Base-by-base conservation (phyloP, 768 basidiomycete genomes). In the Termitomyces sp. region DNA sequence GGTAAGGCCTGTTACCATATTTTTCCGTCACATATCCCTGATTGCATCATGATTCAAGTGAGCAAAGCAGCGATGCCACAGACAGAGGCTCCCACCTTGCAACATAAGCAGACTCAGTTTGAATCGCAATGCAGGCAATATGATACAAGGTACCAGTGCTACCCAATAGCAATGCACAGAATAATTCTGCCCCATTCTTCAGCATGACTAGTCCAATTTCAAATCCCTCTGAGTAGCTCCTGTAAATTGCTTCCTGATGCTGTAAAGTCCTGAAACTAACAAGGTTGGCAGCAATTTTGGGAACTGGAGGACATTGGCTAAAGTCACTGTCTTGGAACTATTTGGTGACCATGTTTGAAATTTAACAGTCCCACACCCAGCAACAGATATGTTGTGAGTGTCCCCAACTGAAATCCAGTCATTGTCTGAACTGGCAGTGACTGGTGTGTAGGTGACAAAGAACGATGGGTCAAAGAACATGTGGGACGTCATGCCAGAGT, bases 371-470 rank as follows among this genome's bases (percentile, higher is more conserved):
- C 53, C 53, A 35, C 9, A 9, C 44, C 43, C 34, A 17, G 10
- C 53, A 25, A 54, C 23, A n/a, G 53, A 44, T 54, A 54, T n/a
- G 23, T 44, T 25, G 21, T 12, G n/a, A 10, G 53, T 3, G 9
- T 54, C 44, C 37, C 53, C 53, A 7, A 54, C 43, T 54, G 34
- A 45, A 38, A 54, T 54, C 32, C 17, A 54, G 53, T 54, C 23
- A n/a, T 54, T 21, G 17, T 46, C 23, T 25, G 34, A 54, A 11
- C 4, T 8, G 35, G 34, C 31, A 23, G 52, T 53, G 7, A 44
- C 14, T 0, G 31, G 29, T 3, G 3, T 43, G 7, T 53, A 44
- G 0, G 0, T 35, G 12, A n/a, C 8, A 10, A 53, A 53, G 37
- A 42, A 53, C 5, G 31, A 53, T 3, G 4, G 16, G 19, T 53